Base-by-base conservation (phyloP, 2,329 filamentous ascomycete species). In the Lachnellula willkommii region DNA sequence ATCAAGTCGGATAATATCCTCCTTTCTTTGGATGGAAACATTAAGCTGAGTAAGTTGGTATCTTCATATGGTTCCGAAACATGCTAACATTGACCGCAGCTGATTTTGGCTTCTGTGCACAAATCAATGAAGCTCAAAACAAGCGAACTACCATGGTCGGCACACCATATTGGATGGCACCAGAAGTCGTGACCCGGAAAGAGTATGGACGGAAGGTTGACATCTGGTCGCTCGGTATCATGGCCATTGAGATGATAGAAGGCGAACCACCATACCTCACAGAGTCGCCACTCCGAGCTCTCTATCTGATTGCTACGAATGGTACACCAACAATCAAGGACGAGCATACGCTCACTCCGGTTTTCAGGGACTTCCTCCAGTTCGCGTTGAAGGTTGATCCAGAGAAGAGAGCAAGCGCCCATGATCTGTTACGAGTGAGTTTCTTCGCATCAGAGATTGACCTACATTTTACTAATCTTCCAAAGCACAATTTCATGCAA, bases 221-320 rank as follows among this genome's bases (percentile, higher is more conserved):
- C 69, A 96, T 99, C 65, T 99, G 94, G 94, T 95, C 90, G 57
- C 77, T 99, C 46, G 94, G 94, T 57, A 99, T 99, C 75, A 97
- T 99, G 94, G 91, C 94, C 7, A 97, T 99, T 68, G 94, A 99
- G 74, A 99, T 99, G 94, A 96, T 99, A 63, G 94, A 97, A 75
- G 94, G 93, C 70, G 94, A 97, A 72, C 94, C 94, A 12, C 94
- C 94, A 24, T 99, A 97, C 70, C 79, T 99, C 57, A 97, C 92
- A 40, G 94, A 99, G 72, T 95, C 90, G 39, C 94, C 94, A 5
- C 79, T 99, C 24, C 85, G 93, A 58, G 94, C 94, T 1, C 79
- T 99, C 39, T 99, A 94, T 80, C 76, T 99, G 65, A 99, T 99
- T 71, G 94, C 94, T 53, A 97, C 94, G 36, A 96, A 96, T 69